Base-by-base conservation (phyloP, 352 stramenopile genomes). In the Pythium scleroteichum region DNA sequence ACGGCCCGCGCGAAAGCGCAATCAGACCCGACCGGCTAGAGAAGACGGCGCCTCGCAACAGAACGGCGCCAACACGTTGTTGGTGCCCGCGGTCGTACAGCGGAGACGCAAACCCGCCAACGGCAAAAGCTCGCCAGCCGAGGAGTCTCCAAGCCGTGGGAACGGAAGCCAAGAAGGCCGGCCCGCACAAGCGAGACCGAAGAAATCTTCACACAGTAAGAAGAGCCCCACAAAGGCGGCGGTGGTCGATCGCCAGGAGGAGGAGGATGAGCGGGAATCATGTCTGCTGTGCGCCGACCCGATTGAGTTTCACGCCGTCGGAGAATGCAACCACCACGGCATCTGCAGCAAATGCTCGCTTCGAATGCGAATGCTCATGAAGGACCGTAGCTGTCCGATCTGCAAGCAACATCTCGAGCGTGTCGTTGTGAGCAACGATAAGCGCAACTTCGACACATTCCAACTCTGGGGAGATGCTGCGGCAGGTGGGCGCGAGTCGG, bases 311-410 rank as follows among this genome's bases (percentile, higher is more conserved):
- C 72, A 81, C 62, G 82, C 82, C 2, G 75, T 94, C 16, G 85
- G 84, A 16, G 72, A 81, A 56, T 94, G 85, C 70, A 92, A 94
- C 50, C 85, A 94, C 64, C 68, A 71, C 17, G 85, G 84, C 19
- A 90, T 94, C 58, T 94, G 85, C 67, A 89, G 76, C 70, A 90
- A 83, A 59, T 94, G 85, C 54, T 85, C 80, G 12, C 84, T 91
- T 72, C 79, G 85, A 42, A 92, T 94, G 85, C 79, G 85, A 14
- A 64, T 90, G 53, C 62, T 92, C 26, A 80, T 94, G 77, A 82
- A 88, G 45, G 85, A 94, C 65, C 76, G 72, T 51, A 82, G 77
- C 57, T 94, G 85, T 48, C 80, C 82, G 27, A 92, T 94, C 75
- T 94, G 85, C 69, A 94, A 92, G 62, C 79, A 85, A 27, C 56